Conservation (phyloP, 331 rosid genomes). For the Spiraea crenata region DNA sequence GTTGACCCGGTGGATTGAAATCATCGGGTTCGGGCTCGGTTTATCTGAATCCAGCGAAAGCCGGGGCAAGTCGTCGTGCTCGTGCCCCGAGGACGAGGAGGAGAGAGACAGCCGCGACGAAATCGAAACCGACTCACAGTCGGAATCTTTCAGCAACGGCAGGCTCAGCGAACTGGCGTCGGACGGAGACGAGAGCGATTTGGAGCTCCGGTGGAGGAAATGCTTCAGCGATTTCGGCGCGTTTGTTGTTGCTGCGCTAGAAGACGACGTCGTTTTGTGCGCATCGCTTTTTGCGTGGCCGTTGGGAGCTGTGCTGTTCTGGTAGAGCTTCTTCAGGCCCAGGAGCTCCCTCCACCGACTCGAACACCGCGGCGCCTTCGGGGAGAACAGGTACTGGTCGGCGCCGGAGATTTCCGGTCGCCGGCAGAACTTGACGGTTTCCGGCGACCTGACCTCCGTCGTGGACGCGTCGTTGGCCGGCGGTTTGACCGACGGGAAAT, state of each 20-base stretch:
- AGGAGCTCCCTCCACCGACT: constrained; percentile 91
- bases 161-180: constrained; percentile 41
- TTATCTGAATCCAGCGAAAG: constrained; percentile 76
- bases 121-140: constrained; percentile 67
- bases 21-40: constrained; percentile 32
- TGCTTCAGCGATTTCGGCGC: constrained; percentile 58
- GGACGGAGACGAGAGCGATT: constrained; percentile 39
- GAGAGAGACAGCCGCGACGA: constrained; percentile 82
- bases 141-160: constrained; percentile 52
- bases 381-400: constrained; percentile 76
- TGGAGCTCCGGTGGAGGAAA: constrained; percentile 64
- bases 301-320: constrained; percentile 22
- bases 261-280: constrained; percentile 39
- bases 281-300: constrained; percentile 32
- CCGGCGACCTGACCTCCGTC: constrained; percentile 30
- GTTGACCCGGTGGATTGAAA: constrained; percentile 40
- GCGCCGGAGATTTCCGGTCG: constrained; percentile 28
- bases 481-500: constrained; percentile 42
- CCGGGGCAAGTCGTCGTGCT: constrained; percentile 78
- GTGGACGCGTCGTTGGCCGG: constrained; percentile 17
- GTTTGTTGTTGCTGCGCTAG: background rate
- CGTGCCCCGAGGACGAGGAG: constrained; percentile 83
- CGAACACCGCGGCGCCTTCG: constrained; percentile 92
- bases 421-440: constrained; percentile 31
- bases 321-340: constrained; percentile 71